These are phyloP conservation scores for Zizania latifolia DNA, from an alignment of 176 grass and related monocot species.

Conservation along the genomic window DNA sequence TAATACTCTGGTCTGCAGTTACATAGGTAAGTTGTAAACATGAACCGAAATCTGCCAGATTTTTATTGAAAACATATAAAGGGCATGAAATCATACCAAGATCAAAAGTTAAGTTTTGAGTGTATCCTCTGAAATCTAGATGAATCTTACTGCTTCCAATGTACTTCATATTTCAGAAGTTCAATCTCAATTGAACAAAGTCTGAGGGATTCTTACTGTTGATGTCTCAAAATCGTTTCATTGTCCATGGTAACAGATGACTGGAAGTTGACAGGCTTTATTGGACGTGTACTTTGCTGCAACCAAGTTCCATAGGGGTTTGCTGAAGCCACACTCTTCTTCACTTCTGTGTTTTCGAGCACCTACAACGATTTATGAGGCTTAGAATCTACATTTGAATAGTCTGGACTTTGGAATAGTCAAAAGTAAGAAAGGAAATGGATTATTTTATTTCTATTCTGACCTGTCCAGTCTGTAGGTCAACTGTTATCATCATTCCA, in stretches of 20 bases:
- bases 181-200: background rate
- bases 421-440: conserved; percentile 10
- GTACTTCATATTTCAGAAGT: background rate
- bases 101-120: conserved; percentile 3
- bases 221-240: conserved; percentile 75
- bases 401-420: background rate
- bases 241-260: conserved; percentile 81
- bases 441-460: conserved; percentile 17
- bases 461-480: conserved; percentile 89
- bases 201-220: conserved; percentile 68
- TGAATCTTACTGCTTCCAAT: background rate
- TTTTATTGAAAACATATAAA: background rate
- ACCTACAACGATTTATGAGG: conserved; percentile 53
- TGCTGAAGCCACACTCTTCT: conserved; percentile 71
- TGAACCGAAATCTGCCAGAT: background rate
- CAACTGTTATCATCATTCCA: conserved; percentile 99
- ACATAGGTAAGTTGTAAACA: conserved; percentile 1
- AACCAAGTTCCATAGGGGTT: conserved; percentile 76
- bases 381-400: conserved; percentile 30
- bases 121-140: background rate
- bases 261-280: conserved; percentile 96
- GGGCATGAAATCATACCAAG: background rate
- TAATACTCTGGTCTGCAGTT: background rate
- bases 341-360: conserved; percentile 96
- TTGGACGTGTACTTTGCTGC: conserved; percentile 59